Percentiles rank a stretch among this genome's conserved stretches.
Evolutionary conservation across 202 grass and related monocot genomes (phyloP).

Genomic region (Bolboschoenoplectus hybrid): DNA sequence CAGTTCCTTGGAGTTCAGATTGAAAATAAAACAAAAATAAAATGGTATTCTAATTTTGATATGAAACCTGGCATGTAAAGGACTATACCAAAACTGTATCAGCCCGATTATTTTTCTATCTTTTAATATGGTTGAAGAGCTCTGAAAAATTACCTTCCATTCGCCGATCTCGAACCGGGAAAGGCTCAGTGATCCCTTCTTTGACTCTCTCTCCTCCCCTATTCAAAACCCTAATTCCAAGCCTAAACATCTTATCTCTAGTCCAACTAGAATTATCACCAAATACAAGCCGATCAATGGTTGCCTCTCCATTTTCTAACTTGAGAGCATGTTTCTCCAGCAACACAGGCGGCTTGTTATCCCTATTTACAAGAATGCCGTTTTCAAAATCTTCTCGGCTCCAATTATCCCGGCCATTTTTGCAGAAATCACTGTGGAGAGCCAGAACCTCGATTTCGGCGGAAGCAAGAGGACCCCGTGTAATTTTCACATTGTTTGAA

Average conservation of each 20-base stretch:
- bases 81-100: background rate
- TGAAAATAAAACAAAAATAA: background rate
- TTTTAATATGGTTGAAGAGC: background rate
- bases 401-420: background rate
- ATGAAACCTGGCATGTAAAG: background rate
- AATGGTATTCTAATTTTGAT: background rate
- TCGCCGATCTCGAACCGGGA: background rate
- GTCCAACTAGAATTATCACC: constrained; percentile 14
- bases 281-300: background rate
- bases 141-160: constrained; percentile 6
- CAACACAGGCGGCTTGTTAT: background rate
- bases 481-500: background rate
- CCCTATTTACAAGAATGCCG: background rate
- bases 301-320: background rate
- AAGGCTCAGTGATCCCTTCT: background rate
- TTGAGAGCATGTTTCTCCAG: background rate
- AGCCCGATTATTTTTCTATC: background rate
- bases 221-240: constrained; percentile 6
- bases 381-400: background rate
- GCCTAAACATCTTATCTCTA: background rate
- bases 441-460: background rate
- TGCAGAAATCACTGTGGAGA: background rate
- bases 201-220: background rate
- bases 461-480: background rate
- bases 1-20: background rate